Evolutionary conservation across 176 grass and related monocot species (phyloP).

Genomic region (Phoenix roebelenii): DNA sequence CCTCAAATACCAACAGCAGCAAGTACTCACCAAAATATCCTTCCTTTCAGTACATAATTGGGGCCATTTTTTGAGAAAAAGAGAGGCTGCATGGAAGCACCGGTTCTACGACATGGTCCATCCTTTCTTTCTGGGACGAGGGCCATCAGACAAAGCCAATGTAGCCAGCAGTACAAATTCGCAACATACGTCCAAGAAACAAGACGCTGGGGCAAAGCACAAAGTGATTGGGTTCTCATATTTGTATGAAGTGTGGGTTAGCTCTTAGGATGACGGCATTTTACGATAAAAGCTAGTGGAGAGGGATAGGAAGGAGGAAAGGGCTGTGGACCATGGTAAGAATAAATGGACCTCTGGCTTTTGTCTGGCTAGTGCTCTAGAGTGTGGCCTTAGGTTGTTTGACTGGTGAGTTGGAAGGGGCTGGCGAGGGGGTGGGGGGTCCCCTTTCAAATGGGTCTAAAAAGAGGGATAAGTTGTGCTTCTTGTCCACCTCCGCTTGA

Average conservation of each 20-base stretch:
- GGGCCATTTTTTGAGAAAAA: too few species aligned
- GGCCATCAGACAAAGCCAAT: not conserved
- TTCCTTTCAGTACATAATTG: not conserved
- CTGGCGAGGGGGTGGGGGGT: not conserved
- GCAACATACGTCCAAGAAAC: not conserved
- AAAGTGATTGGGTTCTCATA: not conserved
- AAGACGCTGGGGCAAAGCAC: constrained; percentile 1
- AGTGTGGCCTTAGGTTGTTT: not conserved
- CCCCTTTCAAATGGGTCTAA: not conserved
- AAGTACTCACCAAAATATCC: constrained; percentile 4
- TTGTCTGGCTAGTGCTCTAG: constrained; percentile 7
- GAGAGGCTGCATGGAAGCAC: too few species aligned
- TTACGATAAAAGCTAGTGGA: not conserved
- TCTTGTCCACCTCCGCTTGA: constrained; percentile 11
- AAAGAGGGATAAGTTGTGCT: constrained; percentile 9
- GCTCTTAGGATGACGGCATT: too few species aligned
- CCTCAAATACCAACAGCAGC: not conserved
- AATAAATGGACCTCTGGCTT: constrained; percentile 2
- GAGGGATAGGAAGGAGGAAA: not conserved
- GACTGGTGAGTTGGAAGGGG: too few species aligned
- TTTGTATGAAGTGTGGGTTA: not conserved
- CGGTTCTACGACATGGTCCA: too few species aligned
- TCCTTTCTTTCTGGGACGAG: not conserved
- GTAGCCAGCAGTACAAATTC: not conserved
- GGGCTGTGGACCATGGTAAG: too few species aligned